Evolutionary conservation across 495 filamentous ascomycete genomes (phyloP).

Genomic region (Aspergillus conjunctus): DNA sequence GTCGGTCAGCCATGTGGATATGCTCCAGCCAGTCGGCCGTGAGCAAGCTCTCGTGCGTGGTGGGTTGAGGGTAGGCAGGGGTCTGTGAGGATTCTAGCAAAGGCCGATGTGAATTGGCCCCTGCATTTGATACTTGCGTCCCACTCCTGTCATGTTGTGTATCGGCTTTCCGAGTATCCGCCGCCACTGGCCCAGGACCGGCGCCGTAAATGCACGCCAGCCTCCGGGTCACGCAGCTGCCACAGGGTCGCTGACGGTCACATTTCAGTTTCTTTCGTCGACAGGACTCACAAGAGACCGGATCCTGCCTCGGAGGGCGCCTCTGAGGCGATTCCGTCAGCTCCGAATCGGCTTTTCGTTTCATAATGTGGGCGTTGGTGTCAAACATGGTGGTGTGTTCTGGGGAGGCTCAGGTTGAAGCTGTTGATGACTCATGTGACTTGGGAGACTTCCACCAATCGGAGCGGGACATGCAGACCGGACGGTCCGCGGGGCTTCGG

Average conservation of each 20-base stretch:
- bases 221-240: constrained; percentile 43
- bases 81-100: no score
- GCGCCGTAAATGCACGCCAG: constrained; percentile 32
- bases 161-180: no score
- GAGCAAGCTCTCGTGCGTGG: constrained; percentile 4
- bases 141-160: no score
- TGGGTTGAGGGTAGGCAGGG: not conserved
- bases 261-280: constrained; percentile 51
- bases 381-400: no score
- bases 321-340: constrained; percentile 13
- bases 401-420: no score
- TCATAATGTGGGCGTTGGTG: constrained; percentile 36
- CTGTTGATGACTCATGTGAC: no score
- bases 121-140: no score
- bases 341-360: constrained; percentile 24
- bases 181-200: no score
- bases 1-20: constrained; percentile 43
- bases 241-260: constrained; percentile 46
- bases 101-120: no score
- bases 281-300: constrained; percentile 52
- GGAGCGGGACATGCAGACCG: no score
- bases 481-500: constrained; percentile 35
- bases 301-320: constrained; percentile 44
- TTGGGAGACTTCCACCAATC: no score
- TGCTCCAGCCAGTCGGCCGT: constrained; percentile 43